Conservation (phyloP, 768 basidiomycete species). For the Auricularia auricula-judae region DNA sequence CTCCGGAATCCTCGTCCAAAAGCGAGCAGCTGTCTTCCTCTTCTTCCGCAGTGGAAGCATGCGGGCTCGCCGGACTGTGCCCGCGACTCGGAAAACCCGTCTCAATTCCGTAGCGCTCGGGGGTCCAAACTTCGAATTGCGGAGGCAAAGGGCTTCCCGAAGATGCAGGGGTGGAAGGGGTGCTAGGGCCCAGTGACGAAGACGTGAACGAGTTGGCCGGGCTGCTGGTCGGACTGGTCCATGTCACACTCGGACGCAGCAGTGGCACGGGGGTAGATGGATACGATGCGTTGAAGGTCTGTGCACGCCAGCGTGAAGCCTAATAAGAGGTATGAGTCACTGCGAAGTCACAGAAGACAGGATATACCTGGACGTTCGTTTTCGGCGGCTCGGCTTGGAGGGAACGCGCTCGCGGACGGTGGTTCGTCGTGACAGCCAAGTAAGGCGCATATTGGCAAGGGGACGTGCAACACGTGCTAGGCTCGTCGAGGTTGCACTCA, state of each 20-base stretch:
- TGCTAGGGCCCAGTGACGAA: background rate
- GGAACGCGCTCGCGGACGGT: background rate
- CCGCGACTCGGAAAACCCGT: background rate
- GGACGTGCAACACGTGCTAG: background rate
- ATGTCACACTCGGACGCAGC: background rate
- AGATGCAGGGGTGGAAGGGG: background rate
- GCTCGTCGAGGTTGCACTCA: background rate
- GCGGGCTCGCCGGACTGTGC: background rate
- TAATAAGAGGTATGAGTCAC: background rate
- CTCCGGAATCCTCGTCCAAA: background rate
- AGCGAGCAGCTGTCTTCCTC: background rate
- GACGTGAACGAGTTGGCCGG: background rate
- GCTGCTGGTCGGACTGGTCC: background rate
- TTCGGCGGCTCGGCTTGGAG: background rate
- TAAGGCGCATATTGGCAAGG: background rate
- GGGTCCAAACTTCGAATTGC: background rate
- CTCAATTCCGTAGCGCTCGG: background rate
- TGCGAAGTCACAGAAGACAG: background rate
- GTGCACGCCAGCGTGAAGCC: background rate
- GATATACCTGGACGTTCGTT: background rate
- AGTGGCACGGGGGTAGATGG: background rate
- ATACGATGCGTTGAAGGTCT: background rate
- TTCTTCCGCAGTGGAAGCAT: background rate
- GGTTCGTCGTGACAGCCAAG: background rate
- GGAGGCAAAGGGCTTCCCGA: background rate